Base-by-base conservation (phyloP, 768 basidiomycete species). In the Psilocybe cubensis region DNA sequence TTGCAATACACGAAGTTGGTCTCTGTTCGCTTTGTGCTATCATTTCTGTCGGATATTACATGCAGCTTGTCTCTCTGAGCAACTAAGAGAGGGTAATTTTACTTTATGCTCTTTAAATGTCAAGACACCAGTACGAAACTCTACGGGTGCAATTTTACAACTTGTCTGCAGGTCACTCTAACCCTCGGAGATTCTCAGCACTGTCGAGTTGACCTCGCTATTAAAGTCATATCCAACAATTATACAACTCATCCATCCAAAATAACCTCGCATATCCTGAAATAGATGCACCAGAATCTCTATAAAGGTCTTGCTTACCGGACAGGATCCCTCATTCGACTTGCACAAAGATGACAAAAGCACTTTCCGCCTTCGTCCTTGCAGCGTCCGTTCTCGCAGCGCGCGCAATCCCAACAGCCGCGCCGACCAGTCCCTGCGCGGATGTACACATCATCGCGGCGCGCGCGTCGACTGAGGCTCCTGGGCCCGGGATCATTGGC, bases 361-460 rank as follows among this genome's bases (percentile, higher is more conserved):
- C 48, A 10, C 33, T 60, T 24, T 60, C 55, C 21, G 25, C 52
- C n/a, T 38, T 59, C 27, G 41, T 48, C n/a, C 58, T 63, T 12
- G 52, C 54, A 4, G 51, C 45, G 2, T 49, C 47, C 1, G 14
- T 59, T 3, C 29, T 56, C 27, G 38, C 52, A 5, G 54, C 54
- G 5, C 45, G 38, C 27, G 66, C 66, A 1, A 10, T 60, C n/a
- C 63, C 69, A 11, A 57, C 57, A 2, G 58, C 62, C 25, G 69
- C 65, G 12, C 68, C 68, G 2, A 29, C 55, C 12, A 60, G 61
- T 2, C 66, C 68, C 7, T 70, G 69, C 56, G 66, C 69, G 4
- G 66, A 29, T 14, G 69, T 70, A 10, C 67, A 70, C 41, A 67
- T 70, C 41, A 70, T 70, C 43, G 68, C 66, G 18, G 67, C 66